Conservation (phyloP, 1,284 basidiomycete genomes). For the Laetiporus sulphureus region DNA sequence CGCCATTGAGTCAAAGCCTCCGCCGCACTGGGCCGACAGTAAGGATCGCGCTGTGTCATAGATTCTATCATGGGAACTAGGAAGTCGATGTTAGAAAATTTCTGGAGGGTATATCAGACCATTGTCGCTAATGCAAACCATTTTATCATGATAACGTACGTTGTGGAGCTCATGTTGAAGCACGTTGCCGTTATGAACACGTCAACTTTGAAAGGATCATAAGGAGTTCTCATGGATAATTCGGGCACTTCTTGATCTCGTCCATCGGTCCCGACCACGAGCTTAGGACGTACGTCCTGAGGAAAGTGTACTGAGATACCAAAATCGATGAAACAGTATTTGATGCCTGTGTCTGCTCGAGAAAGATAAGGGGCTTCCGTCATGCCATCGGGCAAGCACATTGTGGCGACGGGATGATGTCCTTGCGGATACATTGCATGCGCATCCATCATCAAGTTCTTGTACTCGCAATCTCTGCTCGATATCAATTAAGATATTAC, state of each 20-base stretch:
- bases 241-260: constrained; percentile 23
- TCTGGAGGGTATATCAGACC: no score
- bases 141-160: constrained; percentile 12
- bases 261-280: constrained; percentile 12
- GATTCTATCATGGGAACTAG: constrained; percentile 23
- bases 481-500: no score
- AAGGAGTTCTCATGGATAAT: constrained; percentile 17
- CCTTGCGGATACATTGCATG: constrained; percentile 17
- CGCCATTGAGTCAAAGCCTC: no score
- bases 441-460: constrained; percentile 25
- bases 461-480: constrained; percentile 16
- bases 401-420: constrained; percentile 15
- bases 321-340: constrained; percentile 24
- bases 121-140: no score
- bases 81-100: constrained; percentile 21
- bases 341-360: constrained; percentile 7
- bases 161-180: constrained; percentile 15
- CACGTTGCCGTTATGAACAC: constrained; percentile 22
- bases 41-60: constrained; percentile 25
- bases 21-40: no score
- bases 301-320: constrained; percentile 15
- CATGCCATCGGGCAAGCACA: constrained; percentile 7
- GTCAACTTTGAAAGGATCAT: constrained; percentile 26
- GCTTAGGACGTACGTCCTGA: constrained; percentile 5
- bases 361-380: constrained; percentile 2